Base-by-base conservation (phyloP, 2,329 filamentous ascomycete species). In the Blumeria hordei region DNA sequence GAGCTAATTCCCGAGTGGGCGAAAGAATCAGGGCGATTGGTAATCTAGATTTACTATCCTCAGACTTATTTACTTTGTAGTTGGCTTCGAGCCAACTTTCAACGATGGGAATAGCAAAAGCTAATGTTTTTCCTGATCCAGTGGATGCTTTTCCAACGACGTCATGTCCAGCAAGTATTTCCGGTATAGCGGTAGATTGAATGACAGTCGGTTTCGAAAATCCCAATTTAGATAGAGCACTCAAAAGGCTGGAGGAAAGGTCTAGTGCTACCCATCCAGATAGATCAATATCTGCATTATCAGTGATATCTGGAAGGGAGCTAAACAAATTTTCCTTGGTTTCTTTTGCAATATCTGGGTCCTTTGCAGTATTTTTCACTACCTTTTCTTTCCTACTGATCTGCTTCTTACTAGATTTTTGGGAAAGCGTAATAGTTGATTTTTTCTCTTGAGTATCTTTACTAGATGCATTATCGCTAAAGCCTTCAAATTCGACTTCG, bases 121-220 rank as follows among this genome's bases (percentile, higher is more conserved):
- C 90, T 47, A 98, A 71, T 0, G 92, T 98, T 69, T 98, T 98
- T 62, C 92, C 92, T 12, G 92, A 96, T 60, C 92, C 92, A 0
- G 92, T 98, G 10, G 90, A 83, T 1, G 92, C 92, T 69, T 98
- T 98, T 44, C 92, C 92, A 59, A 98, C 84, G 14, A 96, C 83
- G 67, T 98, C 90, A 65, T 85, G 84, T 0, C 90, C 90, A 6
- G 78, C 77, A 18, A 90, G 66, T 49, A 95, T 85, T 54, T 85
- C 76, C 0, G 92, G 88, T 61, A 98, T 94, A 0, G 85, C 74
- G 36, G 78, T 74, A 18, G 73, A 69, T 66, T 98, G 92, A 56
- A 98, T 94, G 0, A 76, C 69, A 0, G 88, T 95, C 0, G 92
- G 92, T 57, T 78, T 80, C 4, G 75, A 65, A 65, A 96, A 96